These are phyloP conservation scores for Quercus rubra DNA, from an alignment of 306 rosid genomes.

Conservation along the genomic window DNA sequence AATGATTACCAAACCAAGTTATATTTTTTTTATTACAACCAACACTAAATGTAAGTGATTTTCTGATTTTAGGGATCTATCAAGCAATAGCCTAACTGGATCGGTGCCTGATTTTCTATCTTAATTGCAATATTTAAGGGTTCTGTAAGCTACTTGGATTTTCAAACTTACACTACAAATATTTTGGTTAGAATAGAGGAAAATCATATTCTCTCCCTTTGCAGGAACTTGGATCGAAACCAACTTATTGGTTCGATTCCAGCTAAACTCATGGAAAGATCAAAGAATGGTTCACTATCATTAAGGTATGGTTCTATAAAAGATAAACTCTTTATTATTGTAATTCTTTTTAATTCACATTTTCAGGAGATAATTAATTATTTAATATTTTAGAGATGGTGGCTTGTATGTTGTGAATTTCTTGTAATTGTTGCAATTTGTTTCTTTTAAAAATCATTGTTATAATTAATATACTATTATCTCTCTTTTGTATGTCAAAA, in stretches of 20 bases:
- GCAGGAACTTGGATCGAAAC: constrained; percentile 51
- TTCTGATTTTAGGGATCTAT: constrained; percentile 50
- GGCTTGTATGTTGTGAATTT: too few species aligned
- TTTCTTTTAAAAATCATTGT: too few species aligned
- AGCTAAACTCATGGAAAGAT: constrained; percentile 31
- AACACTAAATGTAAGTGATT: not conserved
- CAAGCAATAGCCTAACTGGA: constrained; percentile 45
- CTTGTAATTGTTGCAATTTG: too few species aligned
- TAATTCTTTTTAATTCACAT: too few species aligned
- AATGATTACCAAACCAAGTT: not conserved
- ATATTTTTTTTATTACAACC: not conserved
- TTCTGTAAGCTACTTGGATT: constrained; percentile 36
- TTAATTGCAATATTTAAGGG: constrained; percentile 19
- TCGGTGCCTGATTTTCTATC: constrained; percentile 37
- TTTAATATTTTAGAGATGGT: too few species aligned
- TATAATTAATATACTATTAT: too few species aligned
- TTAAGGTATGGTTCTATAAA: constrained; percentile 36
- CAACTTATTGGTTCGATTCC: constrained; percentile 44
- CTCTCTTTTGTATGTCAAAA: too few species aligned
- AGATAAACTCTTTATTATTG: too few species aligned
- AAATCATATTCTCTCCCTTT: constrained; percentile 12
- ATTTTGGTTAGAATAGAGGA: not conserved
- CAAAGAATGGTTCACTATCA: constrained; percentile 30
- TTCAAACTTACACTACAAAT: not conserved
- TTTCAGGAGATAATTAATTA: too few species aligned